phyloP scores from a whole-genome alignment of 257 asterid genomes.

The Solanum chmielewskii region DNA sequence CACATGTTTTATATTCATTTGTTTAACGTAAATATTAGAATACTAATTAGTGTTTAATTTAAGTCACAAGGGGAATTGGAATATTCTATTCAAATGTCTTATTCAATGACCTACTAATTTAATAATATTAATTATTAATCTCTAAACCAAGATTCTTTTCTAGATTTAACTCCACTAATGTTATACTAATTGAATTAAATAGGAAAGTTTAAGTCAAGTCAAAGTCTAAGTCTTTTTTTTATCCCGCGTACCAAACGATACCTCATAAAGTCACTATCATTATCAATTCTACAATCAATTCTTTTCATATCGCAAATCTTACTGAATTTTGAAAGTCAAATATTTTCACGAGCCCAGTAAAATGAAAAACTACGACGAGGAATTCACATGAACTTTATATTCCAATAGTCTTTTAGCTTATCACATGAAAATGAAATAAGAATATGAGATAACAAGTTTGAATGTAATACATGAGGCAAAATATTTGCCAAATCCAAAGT shows the following conservation, averaged over 20 bases:
- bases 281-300: neutral
- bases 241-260: neutral
- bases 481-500: neutral
- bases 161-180: neutral
- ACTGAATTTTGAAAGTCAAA: too few species aligned
- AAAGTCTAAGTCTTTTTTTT: neutral
- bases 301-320: too few species aligned
- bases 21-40: neutral
- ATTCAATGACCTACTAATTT: neutral
- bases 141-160: neutral
- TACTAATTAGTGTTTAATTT: neutral
- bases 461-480: neutral
- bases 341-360: too few species aligned
- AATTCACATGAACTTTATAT: neutral
- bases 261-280: neutral
- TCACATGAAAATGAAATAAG: neutral
- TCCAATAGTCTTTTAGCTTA: neutral
- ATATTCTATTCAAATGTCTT: neutral
- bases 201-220: neutral
- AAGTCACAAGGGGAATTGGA: neutral
- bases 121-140: neutral
- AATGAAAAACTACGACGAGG: neutral
- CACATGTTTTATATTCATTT: neutral
- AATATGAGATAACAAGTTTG: neutral
- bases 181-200: neutral